Evolutionary conservation across 2,329 filamentous ascomycete genomes (phyloP), one percentile per base, ranked within the genome.

Genomic region (Botrytis porri): DNA sequence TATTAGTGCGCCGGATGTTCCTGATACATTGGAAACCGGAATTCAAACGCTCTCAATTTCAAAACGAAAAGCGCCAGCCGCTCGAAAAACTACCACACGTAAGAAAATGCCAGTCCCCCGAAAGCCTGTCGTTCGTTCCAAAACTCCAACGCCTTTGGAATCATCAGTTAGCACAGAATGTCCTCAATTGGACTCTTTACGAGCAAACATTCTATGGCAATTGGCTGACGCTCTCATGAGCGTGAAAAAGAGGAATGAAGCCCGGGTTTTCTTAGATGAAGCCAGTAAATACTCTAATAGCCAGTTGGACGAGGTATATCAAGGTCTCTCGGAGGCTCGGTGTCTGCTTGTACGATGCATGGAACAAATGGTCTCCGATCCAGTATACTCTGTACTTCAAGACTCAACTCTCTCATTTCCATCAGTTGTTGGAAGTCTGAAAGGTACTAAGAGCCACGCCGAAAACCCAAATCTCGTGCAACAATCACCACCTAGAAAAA

Each of bases 351-450:
- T 89, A 25, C 87, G 92, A 80, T 92, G 90, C 75, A 85, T 92
- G 78, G 88, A 91, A 64, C 87, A 91, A 78, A 93, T 97, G 84
- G 87, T 90, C 20, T 87, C 88, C 7, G 93, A 97, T 81, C 91
- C 95, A 4, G 92, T 96, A 5, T 97, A 95, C 81, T 97, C 93
- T 29, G 92, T 95, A 16, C 87, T 98, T 25, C 93, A 95, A 63
- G 96, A 99, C 78, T 98, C 96, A 0, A 97, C 94, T 0, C 90
- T 98, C 39, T 97, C 94, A 0, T 92, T 95, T 74, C 94, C 95
- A 1, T 90, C 93, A 0, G 85, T 95, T 4, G 62, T 76, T 14
- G 76, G 76, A 18, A 51, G 69, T 16, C 57, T 74, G 1, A 81
- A 78, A 59, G 20, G 45, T 3, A 78, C 71, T n/a, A 73, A 77